Evolutionary conservation across 2,329 filamentous ascomycete species (phyloP), one percentile per base, ranked within the genome.

Genomic region (Xylariaceae sp.): DNA sequence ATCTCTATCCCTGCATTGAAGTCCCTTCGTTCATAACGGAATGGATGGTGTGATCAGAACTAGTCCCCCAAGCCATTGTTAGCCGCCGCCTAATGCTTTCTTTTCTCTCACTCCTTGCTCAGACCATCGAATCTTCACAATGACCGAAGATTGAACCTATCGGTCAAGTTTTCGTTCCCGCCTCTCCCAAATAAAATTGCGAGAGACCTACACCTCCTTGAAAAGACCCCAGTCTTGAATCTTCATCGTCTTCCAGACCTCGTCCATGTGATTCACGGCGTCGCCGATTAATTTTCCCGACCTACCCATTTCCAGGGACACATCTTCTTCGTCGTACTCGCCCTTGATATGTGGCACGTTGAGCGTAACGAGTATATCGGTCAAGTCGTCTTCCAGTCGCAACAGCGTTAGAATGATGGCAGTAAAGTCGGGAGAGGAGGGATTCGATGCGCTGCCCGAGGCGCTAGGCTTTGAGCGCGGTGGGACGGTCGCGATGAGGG

Each of bases 271-370:
- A 60, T 87, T 84, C 29, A 84, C 76, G 4, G 76, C 77, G 53
- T 83, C 75, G 38, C 82, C 83, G 55, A 87, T 82, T 49, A 87
- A 66, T 62, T 79, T 74, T 3, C 83, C 85, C 56, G 77, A 75
- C 59, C 77, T 81, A 13, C 81, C 81, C 42, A 80, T 64, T 57
- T 80, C 74, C 42, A 83, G 65, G 57, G 87, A 79, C 13, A 91
- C 79, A 24, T 88, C 82, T 8, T 84, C 82, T 62, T 82, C 78
- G 54, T 82, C 73, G 60, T 89, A 89, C 62, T 86, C 79, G 48
- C 83, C 83, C 53, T 79, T 74, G 52, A 89, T 83, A 59, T 93
- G 85, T 19, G 90, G 91, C 36, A 95, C 86, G 64, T 95, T 96
- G 59, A 95, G 79, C 31, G 87, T 87, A 48, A 95, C 80, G 35